Conservation (phyloP, 2,329 filamentous ascomycete genomes). For the Claviceps sp. region DNA sequence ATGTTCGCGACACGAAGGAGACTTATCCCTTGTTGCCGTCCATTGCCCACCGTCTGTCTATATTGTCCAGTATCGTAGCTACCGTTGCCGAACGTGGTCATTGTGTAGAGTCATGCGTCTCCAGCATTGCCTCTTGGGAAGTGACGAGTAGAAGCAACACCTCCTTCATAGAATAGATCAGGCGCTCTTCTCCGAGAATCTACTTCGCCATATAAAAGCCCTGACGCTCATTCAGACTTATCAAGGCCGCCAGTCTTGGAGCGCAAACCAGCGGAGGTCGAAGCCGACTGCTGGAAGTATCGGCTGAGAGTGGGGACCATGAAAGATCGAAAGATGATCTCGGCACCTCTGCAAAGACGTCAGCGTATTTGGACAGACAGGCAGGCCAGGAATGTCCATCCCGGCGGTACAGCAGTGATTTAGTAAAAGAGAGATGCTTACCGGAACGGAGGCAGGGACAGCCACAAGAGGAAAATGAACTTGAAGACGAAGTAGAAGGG, state of each 20-base stretch:
- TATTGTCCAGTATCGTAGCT: neutral
- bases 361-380: neutral
- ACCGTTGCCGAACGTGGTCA: neutral
- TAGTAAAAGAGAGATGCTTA: conserved; percentile 33
- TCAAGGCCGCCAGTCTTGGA: conserved; percentile 71
- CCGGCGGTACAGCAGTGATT: neutral
- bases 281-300: conserved; percentile 63
- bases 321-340: conserved; percentile 94
- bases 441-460: conserved; percentile 88
- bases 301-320: conserved; percentile 80
- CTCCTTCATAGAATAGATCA: neutral
- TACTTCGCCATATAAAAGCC: neutral
- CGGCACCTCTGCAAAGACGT: conserved; percentile 57
- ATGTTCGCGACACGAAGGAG: neutral
- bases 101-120: neutral
- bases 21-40: neutral
- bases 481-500: conserved; percentile 99
- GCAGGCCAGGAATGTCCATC: neutral
- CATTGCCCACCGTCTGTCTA: neutral
- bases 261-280: conserved; percentile 75
- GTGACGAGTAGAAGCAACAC: neutral
- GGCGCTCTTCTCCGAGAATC: neutral
- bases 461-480: conserved; percentile 94
- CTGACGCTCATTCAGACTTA: conserved; percentile 46
- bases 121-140: neutral